Conservation (phyloP, 257 asterid genomes). For the Solanum pennellii region DNA sequence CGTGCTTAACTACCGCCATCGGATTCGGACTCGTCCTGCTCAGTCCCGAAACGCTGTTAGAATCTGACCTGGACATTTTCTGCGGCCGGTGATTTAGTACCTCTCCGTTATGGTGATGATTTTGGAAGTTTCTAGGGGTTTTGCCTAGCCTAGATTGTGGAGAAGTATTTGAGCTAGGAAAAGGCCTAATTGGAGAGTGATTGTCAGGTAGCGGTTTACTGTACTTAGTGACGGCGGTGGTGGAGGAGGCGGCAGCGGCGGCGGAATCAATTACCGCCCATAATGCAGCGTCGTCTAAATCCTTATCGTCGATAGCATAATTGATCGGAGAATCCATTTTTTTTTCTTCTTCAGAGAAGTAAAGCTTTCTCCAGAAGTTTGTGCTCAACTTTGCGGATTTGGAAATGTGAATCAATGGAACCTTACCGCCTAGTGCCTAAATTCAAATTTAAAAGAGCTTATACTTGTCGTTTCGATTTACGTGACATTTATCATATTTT, state of each 20-base stretch:
- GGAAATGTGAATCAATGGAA: neutral
- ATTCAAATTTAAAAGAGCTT: neutral
- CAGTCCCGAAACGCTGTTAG: conserved; percentile 17
- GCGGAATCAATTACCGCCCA: conserved; percentile 98
- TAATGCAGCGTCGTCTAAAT: conserved; percentile 84
- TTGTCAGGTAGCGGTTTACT: conserved; percentile 25
- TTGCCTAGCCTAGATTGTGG: conserved; percentile 26
- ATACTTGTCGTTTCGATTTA: neutral
- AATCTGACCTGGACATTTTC: conserved; percentile 27
- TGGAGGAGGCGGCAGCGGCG: conserved; percentile 54
- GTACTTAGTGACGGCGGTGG: conserved; percentile 10
- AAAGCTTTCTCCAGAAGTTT: neutral
- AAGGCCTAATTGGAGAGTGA: conserved; percentile 50
- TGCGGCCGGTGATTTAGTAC: conserved; percentile 47
- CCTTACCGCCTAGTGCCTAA: neutral
- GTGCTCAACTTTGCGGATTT: neutral
- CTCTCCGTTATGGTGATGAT: conserved; percentile 37
- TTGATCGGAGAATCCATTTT: conserved; percentile 31
- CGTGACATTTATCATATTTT: neutral
- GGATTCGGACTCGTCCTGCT: conserved; percentile 29
- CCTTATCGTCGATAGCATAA: conserved; percentile 55
- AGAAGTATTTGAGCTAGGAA: conserved; percentile 35
- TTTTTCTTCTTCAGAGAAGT: neutral
- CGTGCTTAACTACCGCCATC: conserved; percentile 59
- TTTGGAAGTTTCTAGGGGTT: conserved; percentile 15